Conservation (phyloP, 495 filamentous ascomycete species). For the Aspergillus hancockii region DNA sequence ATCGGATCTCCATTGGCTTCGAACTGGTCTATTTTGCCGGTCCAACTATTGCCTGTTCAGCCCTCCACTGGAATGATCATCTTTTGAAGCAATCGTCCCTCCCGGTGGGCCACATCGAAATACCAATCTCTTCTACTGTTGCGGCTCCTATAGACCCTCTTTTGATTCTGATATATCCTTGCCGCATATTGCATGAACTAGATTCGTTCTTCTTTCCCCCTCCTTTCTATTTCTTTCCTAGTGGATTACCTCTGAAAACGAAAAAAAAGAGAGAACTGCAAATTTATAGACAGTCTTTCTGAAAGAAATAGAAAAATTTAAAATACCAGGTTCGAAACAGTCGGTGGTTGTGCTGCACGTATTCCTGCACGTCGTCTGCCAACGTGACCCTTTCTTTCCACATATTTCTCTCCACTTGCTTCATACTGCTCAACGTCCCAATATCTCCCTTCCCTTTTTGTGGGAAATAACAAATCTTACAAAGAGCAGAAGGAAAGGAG, state of each 20-base stretch:
- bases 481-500: slow-evolving; percentile 2
- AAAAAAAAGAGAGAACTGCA: slow-evolving; percentile 19
- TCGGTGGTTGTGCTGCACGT: slow-evolving; percentile 6
- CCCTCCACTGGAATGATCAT: slow-evolving; percentile 2
- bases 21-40: background rate
- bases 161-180: slow-evolving; percentile 17
- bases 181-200: slow-evolving; percentile 22
- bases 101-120: background rate
- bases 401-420: slow-evolving; percentile 18
- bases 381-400: slow-evolving; percentile 20
- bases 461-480: slow-evolving; percentile 1
- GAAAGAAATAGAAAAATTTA: slow-evolving; percentile 12
- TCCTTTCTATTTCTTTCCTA: slow-evolving; percentile 3
- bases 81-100: background rate
- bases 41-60: background rate
- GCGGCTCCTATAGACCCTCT: slow-evolving; percentile 16
- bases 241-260: slow-evolving; percentile 6
- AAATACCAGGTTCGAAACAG: slow-evolving; percentile 31
- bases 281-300: slow-evolving; percentile 14
- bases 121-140: slow-evolving; percentile 8
- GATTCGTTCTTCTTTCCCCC: slow-evolving; percentile 8
- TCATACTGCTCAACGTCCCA: slow-evolving; percentile 13
- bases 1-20: slow-evolving; percentile 2
- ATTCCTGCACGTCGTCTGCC: slow-evolving; percentile 14
- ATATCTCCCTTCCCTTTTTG: background rate